Evolutionary conservation across 345 rosid genomes (phyloP), one percentile per base, ranked within the genome.

Genomic region (Citrus sinensis): DNA sequence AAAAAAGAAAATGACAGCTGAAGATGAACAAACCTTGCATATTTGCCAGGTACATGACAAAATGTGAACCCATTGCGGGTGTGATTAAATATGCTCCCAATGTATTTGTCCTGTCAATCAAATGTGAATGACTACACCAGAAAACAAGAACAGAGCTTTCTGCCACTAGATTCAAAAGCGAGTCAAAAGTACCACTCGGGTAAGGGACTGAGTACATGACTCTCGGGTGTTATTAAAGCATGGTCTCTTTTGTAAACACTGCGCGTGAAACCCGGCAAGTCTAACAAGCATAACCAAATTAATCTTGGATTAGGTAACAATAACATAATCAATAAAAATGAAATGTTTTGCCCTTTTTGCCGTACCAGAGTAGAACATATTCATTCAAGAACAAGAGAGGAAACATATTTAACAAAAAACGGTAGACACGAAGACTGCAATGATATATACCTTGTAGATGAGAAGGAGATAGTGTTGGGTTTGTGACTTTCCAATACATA

Each of bases 61-160:
- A 96, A 83, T 96, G 97, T 58, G 99, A 89, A 62, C 97, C 99
- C 87, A 88, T 89, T 51, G 92, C 94, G 0, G 99, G 97, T 4
- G 99, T 91, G 81, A 96, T 82, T 81, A 96, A 77, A 80, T 88
- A 93, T 14, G 98, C 97, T 22, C 93, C 99, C 82, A 92, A 70
- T 65, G 99, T 86, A 80, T 91, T 90, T 51, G 69, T 86, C 99
- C 97, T 96, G 86, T 70, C 55, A 87, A 80, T 82, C 40, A 82
- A 66, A 74, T 68, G 66, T 24, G 64, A 77, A 79, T 79, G 79
- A 76, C 71, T 78, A 75, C 46, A 68, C 64, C 46, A 64, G 34
- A 76, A 79, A 78, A 1, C 25, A 79, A 81, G 34, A 30, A 66
- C 32, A 49, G 39, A 60, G 20, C 5, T 29, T 65, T 35, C 22